Evolutionary conservation across 1,284 basidiomycete species (phyloP).

Genomic region (Naganishia sp.): DNA sequence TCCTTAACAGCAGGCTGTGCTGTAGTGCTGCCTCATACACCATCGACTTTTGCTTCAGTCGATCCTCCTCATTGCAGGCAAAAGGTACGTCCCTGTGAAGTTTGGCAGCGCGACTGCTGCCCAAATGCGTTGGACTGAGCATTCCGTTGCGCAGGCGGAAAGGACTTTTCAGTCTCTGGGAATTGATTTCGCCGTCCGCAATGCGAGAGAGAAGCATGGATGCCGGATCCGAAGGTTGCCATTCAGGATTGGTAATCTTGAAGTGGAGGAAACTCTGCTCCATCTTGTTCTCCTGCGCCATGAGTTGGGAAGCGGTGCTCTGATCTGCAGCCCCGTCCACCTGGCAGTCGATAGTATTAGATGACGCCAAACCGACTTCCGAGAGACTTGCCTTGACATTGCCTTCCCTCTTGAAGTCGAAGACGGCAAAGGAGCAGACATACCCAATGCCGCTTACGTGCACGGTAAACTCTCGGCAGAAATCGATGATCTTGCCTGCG

Average conservation of each 20-base stretch:
- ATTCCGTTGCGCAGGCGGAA: neutral
- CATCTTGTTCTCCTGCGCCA: constrained; percentile 93
- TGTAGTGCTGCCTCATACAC: constrained; percentile 34
- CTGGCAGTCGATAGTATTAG: constrained; percentile 48
- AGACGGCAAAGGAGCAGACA: constrained; percentile 96
- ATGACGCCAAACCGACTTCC: neutral
- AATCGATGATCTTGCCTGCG: constrained; percentile 86
- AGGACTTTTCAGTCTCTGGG: neutral
- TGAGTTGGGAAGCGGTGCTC: constrained; percentile 66
- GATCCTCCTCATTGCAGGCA: constrained; percentile 18
- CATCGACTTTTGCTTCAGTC: constrained; percentile 23
- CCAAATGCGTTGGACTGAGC: too few relatives aligned
- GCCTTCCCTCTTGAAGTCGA: constrained; percentile 90
- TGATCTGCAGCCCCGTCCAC: constrained; percentile 73
- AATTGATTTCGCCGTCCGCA: constrained; percentile 57
- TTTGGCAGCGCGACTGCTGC: neutral
- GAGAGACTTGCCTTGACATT: constrained; percentile 68
- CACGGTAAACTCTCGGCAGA: constrained; percentile 94
- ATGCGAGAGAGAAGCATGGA: constrained; percentile 82
- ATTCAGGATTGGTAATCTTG: constrained; percentile 92
- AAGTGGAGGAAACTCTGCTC: constrained; percentile 97
- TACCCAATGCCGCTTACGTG: constrained; percentile 95
- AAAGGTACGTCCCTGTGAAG: neutral
- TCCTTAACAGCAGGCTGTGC: constrained; percentile 32
- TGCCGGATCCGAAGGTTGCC: constrained; percentile 82